phyloP scores from a whole-genome alignment of 306 rosid species.

The Trifolium dubium region DNA sequence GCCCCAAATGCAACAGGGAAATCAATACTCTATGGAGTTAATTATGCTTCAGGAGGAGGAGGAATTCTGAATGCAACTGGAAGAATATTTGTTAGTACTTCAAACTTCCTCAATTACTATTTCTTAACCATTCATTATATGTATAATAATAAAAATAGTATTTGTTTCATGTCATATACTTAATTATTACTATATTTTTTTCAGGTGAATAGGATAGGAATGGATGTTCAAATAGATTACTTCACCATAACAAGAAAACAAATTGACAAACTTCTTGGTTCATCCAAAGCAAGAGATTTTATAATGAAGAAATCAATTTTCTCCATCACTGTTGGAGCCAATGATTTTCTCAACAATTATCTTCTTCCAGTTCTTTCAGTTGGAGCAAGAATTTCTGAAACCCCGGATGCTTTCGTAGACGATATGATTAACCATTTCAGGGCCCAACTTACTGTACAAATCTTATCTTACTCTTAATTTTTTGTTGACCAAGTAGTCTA shows the following conservation, averaged over 20 bases:
- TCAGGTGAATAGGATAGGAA: slow-evolving; percentile 87
- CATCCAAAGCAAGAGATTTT: slow-evolving; percentile 64
- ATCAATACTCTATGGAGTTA: slow-evolving; percentile 71
- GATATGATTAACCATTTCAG: slow-evolving; percentile 78
- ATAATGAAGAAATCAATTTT: slow-evolving; percentile 69
- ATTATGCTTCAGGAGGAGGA: slow-evolving; percentile 97
- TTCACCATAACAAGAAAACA: slow-evolving; percentile 78
- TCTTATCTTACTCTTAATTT: background rate
- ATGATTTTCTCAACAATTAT: slow-evolving; percentile 89
- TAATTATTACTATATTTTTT: background rate
- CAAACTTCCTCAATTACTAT: background rate
- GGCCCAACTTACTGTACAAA: slow-evolving; percentile 68
- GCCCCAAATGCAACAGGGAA: slow-evolving; percentile 81
- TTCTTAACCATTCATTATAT: background rate
- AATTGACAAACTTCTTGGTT: slow-evolving; percentile 67
- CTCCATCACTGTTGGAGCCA: slow-evolving; percentile 79
- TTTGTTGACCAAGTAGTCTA: too few species aligned
- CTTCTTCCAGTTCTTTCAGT: slow-evolving; percentile 85
- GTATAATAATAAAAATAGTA: background rate
- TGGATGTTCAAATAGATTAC: slow-evolving; percentile 90
- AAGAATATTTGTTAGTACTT: slow-evolving; percentile 77
- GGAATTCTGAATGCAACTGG: slow-evolving; percentile 96
- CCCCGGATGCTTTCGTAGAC: slow-evolving; percentile 72
- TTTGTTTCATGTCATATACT: background rate
- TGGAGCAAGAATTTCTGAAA: slow-evolving; percentile 81